Evolutionary conservation across 495 filamentous ascomycete species (phyloP).

Genomic region (Podospora tetraspora): DNA sequence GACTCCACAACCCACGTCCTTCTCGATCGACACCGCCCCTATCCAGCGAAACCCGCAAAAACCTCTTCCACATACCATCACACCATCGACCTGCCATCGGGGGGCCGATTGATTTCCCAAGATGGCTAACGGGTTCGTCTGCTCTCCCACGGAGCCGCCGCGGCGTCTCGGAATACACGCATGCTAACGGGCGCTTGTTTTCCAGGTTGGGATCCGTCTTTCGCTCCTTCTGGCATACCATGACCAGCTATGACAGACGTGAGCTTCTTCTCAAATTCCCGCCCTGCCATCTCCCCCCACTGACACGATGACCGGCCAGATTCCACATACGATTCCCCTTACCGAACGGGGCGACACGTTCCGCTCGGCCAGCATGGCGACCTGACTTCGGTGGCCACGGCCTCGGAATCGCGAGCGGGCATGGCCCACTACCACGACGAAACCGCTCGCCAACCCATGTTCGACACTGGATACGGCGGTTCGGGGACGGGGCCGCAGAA

Average conservation of each 20-base stretch:
- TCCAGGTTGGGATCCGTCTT: slow-evolving; percentile 26
- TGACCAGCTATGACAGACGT: slow-evolving; percentile 69
- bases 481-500: slow-evolving; percentile 24
- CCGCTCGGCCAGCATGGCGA: slow-evolving; percentile 64
- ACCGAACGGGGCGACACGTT: slow-evolving; percentile 75
- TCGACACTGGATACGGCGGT: slow-evolving; percentile 43
- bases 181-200: slow-evolving; percentile 8
- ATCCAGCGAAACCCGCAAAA: not conserved
- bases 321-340: slow-evolving; percentile 80
- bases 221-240: slow-evolving; percentile 79
- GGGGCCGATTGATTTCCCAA: slow-evolving; percentile 4
- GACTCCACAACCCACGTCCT: not conserved
- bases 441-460: slow-evolving; percentile 49
- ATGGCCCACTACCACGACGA: slow-evolving; percentile 74
- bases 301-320: slow-evolving; percentile 53
- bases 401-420: slow-evolving; percentile 70
- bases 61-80: slow-evolving; percentile 6
- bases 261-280: slow-evolving; percentile 27
- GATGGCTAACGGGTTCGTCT: slow-evolving; percentile 20
- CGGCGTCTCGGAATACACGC: not conserved
- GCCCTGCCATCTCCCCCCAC: not conserved
- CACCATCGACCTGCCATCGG: slow-evolving; percentile 1
- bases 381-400: slow-evolving; percentile 73
- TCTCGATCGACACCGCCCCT: slow-evolving; percentile 6
- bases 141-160: not conserved